Evolutionary conservation across 192 early-diverging fungal genomes (phyloP).

Genomic region (Helicostylum pulchrum): DNA sequence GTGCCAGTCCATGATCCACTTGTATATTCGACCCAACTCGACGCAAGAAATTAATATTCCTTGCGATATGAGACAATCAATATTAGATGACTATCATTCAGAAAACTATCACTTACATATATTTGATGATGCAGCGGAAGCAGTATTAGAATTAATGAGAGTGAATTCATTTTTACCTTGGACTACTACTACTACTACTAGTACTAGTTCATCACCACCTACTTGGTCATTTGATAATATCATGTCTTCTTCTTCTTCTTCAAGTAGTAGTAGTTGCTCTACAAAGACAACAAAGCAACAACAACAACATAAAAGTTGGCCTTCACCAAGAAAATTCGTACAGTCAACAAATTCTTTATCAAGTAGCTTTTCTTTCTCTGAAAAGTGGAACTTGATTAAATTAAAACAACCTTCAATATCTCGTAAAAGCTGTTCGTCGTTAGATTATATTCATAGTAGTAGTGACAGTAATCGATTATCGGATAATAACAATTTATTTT

Average conservation of each 20-base stretch:
- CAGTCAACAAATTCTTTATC: background rate
- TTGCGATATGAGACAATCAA: constrained; percentile 31
- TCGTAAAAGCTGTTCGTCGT: constrained; percentile 3
- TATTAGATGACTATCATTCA: constrained; percentile 16
- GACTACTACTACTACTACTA: constrained; percentile 6
- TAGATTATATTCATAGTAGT: background rate
- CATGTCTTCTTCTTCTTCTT: background rate
- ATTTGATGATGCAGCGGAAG: constrained; percentile 18
- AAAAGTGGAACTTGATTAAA: constrained; percentile 7
- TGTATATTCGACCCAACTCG: constrained; percentile 26
- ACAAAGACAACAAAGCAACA: background rate
- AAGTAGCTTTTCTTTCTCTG: constrained; percentile 5
- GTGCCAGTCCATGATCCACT: constrained; percentile 14
- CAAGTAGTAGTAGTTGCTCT: too few species aligned
- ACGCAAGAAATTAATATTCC: constrained; percentile 36
- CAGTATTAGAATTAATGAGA: constrained; percentile 32
- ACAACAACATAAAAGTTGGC: background rate
- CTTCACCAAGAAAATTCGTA: background rate
- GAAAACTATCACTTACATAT: constrained; percentile 19
- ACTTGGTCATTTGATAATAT: constrained; percentile 1
- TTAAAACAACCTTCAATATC: constrained; percentile 1
- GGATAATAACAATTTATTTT: background rate
- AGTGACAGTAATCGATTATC: background rate
- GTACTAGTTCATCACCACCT: background rate
- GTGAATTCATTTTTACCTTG: constrained; percentile 34